Base-by-base conservation (phyloP, 164 flowering plant genomes). In the Malania oleifera region DNA sequence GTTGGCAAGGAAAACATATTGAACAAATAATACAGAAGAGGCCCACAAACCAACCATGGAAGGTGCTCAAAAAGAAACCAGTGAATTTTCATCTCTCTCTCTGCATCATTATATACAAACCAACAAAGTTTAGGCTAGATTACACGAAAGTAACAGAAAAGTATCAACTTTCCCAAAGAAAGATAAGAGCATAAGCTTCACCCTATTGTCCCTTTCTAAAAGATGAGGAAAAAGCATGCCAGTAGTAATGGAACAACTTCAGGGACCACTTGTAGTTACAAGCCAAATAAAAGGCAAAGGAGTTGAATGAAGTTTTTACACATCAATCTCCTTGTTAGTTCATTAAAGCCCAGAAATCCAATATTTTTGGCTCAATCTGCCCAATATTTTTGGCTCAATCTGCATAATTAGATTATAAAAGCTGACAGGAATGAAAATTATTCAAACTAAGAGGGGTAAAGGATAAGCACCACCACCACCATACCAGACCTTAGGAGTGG, bases 301-400 rank as follows among this genome's bases (percentile, higher is more conserved):
- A 9, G 4, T 31, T 31, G 35, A 31, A 31, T 4, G 35, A 31
- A 31, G n/a, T 31, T 31, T 31, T 47, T 10, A 23, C 31, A 26
- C 18, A 56, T 17, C 60, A 6, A 39, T 43, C 60, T 56, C 49
- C 25, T 19, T 38, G 24, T 39, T 39, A 26, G 26, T 54, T 37
- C 43, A 12, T 18, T 13, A 39, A 54, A 24, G 35, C 35, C 9
- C 5, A 22, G 19, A 19, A 25, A 13, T 5, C 19, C 4, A 22
- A 7, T 20, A 46, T 11, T 22, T 1, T 46, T 47, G 27, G 51
- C 51, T 22, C 23, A 23, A 15, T 20, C 27, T 47, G 51, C 27
- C 11, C 20, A 47, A 23, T 47, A n/a, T n/a, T n/a, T n/a, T n/a
- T n/a, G 51, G 51, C 51, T 22, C 23, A 23, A 15, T 20, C 27